These are phyloP conservation scores for Neonectria faginata DNA, from an alignment of 2,329 filamentous ascomycete species.

Conservation along the genomic window DNA sequence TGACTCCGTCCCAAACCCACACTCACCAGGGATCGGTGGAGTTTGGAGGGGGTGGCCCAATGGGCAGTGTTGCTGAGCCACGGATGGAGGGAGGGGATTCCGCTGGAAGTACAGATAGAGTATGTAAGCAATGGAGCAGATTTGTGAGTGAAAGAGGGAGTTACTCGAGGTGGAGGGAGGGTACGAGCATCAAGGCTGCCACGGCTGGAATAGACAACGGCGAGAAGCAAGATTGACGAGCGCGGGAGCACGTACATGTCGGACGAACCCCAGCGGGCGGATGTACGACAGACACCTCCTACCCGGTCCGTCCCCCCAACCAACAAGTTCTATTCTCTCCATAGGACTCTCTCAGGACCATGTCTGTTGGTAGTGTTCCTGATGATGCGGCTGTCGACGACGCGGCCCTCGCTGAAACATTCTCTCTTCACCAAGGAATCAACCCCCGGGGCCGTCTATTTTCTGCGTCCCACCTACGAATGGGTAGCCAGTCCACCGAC, in stretches of 20 bases:
- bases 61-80: constrained; percentile 29
- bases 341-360: constrained; percentile 29
- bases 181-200: constrained; percentile 12
- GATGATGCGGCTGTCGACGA: constrained; percentile 29
- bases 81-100: neutral
- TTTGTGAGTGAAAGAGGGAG: no score
- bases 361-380: constrained; percentile 20
- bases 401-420: constrained; percentile 42
- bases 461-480: constrained; percentile 19
- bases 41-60: constrained; percentile 10
- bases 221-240: neutral
- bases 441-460: constrained; percentile 22
- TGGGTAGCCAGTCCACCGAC: neutral
- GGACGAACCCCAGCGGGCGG: constrained; percentile 1
- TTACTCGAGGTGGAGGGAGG: neutral
- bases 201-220: neutral
- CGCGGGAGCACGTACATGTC: neutral
- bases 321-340: constrained; percentile 19
- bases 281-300: neutral
- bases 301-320: neutral
- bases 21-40: constrained; percentile 7
- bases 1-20: constrained; percentile 39
- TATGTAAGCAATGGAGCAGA: no score
- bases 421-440: neutral
- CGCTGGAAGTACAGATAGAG: no score